Conservation (phyloP, 257 asterid genomes). For the Paulownia fortunei region DNA sequence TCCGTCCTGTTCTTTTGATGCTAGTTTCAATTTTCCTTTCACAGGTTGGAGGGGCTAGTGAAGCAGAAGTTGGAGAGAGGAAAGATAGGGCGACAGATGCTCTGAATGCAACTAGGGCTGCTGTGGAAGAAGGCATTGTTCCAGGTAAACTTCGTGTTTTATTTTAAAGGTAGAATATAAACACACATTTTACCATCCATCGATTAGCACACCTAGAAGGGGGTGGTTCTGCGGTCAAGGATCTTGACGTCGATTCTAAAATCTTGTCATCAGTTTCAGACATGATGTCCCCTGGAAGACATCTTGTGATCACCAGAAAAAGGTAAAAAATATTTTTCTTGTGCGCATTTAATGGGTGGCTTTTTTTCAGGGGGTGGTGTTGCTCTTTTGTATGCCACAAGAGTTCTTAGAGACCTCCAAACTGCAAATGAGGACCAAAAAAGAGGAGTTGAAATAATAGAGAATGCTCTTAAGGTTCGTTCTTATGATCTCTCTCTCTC, state of each 20-base stretch:
- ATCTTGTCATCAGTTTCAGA: not conserved
- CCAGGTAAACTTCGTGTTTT: conserved; percentile 56
- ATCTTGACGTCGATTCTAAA: not conserved
- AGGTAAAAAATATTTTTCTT: conserved; percentile 13
- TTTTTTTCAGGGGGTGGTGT: conserved; percentile 80
- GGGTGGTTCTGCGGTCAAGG: not conserved
- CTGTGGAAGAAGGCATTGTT: conserved; percentile 93
- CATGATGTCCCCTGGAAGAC: not conserved
- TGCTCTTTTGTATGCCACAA: conserved; percentile 82
- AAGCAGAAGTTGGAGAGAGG: conserved; percentile 88
- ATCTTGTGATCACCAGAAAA: not conserved
- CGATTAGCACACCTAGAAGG: not conserved
- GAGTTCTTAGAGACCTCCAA: conserved; percentile 62
- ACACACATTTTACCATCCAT: not conserved
- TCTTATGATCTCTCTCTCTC: conserved; percentile 8
- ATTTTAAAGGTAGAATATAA: conserved; percentile 12
- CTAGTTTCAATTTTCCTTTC: conserved; percentile 20
- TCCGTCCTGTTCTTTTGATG: conserved; percentile 23
- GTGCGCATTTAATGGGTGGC: not conserved
- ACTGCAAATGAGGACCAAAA: conserved; percentile 77
- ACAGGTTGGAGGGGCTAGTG: conserved; percentile 95
- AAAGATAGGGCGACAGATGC: conserved; percentile 98
- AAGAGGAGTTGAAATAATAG: conserved; percentile 79
- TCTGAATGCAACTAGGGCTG: conserved; percentile 91
- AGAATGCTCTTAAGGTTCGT: conserved; percentile 82